These are phyloP conservation scores for Draba incana DNA, from an alignment of 345 rosid genomes.

Conservation along the genomic window DNA sequence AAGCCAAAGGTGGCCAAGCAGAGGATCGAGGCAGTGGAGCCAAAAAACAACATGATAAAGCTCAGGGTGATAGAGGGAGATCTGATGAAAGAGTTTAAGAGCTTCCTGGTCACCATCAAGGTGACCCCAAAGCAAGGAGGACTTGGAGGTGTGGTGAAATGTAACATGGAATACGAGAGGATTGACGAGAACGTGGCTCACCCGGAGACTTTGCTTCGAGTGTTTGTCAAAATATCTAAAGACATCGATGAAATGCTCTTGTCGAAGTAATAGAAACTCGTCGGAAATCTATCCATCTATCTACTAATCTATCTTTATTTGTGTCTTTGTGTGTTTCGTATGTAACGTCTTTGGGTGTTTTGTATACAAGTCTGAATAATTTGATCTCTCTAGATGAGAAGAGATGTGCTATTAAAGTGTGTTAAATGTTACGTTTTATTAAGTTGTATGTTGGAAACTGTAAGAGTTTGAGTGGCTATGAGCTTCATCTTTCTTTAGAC, in stretches of 20 bases:
- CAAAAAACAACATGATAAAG: slow-evolving; percentile 16
- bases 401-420: background rate
- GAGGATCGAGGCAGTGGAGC: slow-evolving; percentile 26
- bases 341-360: background rate
- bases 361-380: background rate
- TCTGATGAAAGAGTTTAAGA: slow-evolving; percentile 36
- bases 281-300: background rate
- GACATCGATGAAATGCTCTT: slow-evolving; percentile 23
- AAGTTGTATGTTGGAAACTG: too few relatives aligned
- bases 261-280: background rate
- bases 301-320: background rate
- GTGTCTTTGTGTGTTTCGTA: background rate
- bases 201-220: slow-evolving; percentile 26
- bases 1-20: slow-evolving; percentile 8
- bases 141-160: slow-evolving; percentile 31
- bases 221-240: slow-evolving; percentile 6
- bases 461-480: too few relatives aligned
- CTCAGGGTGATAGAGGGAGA: slow-evolving; percentile 34
- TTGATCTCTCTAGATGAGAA: background rate
- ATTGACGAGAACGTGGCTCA: slow-evolving; percentile 21
- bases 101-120: slow-evolving; percentile 19
- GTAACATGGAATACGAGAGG: slow-evolving; percentile 18
- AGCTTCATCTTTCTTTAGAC: too few relatives aligned
- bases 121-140: slow-evolving; percentile 28
- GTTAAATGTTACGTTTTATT: too few relatives aligned